Evolutionary conservation across 768 basidiomycete species (phyloP).

Genomic region (Lactarius deliciosus): DNA sequence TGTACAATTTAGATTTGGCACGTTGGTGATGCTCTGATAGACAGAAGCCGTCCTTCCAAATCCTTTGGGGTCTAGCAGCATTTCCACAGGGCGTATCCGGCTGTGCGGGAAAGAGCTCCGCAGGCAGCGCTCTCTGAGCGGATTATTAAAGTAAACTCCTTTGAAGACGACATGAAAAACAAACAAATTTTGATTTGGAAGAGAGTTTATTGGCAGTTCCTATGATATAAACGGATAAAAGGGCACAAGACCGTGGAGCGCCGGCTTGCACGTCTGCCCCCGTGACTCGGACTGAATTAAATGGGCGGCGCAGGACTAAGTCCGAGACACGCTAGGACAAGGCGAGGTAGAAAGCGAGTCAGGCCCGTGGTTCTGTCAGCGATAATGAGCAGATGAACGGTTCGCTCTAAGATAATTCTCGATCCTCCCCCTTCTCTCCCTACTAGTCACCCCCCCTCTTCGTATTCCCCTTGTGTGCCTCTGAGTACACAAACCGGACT

Average conservation of each 20-base stretch:
- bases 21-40: neutral
- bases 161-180: neutral
- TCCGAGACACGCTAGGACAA: slow-evolving; percentile 21
- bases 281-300: slow-evolving; percentile 6
- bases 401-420: neutral
- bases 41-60: neutral
- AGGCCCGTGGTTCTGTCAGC: slow-evolving; percentile 5
- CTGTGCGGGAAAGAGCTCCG: neutral
- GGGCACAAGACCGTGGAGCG: slow-evolving; percentile 21
- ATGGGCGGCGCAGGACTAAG: slow-evolving; percentile 26
- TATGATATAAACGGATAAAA: slow-evolving; percentile 16
- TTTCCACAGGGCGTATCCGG: neutral
- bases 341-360: slow-evolving; percentile 9
- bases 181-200: slow-evolving; percentile 10
- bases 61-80: neutral
- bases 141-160: neutral
- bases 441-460: neutral
- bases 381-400: slow-evolving; percentile 5
- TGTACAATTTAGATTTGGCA: slow-evolving; percentile 18
- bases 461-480: neutral
- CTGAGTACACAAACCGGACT: slow-evolving; percentile 9
- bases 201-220: neutral
- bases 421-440: slow-evolving; percentile 5
- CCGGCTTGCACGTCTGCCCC: slow-evolving; percentile 15
- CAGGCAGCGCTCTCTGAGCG: neutral